Conservation (phyloP, 257 asterid species). For the Rehmannia glutinosa region DNA sequence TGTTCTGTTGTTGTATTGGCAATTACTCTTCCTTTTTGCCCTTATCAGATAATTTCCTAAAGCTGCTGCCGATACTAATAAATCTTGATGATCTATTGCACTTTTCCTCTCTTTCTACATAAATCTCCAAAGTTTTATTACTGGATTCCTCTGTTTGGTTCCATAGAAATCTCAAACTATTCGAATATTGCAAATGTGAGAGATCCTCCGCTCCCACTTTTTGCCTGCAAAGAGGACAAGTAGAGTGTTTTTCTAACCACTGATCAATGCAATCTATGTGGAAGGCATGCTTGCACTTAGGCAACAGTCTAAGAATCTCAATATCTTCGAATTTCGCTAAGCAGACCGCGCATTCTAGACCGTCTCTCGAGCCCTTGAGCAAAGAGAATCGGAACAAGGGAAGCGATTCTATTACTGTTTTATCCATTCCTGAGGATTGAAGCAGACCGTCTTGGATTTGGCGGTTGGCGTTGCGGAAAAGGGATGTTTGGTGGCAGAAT, state of each 20-base stretch:
- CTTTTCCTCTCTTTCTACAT: conserved; percentile 42
- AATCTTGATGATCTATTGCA: conserved; percentile 37
- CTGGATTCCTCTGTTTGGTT: conserved; percentile 27
- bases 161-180: conserved; percentile 33
- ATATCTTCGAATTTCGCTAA: conserved; percentile 45
- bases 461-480: conserved; percentile 3
- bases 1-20: conserved; percentile 21
- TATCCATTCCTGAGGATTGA: conserved; percentile 43
- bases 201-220: conserved; percentile 37
- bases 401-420: conserved; percentile 45
- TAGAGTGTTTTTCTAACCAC: conserved; percentile 66
- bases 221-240: conserved; percentile 65
- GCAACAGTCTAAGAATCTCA: conserved; percentile 51
- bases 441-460: conserved; percentile 39
- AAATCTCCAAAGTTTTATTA: conserved; percentile 38
- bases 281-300: conserved; percentile 60
- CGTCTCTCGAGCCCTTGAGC: conserved; percentile 42
- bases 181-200: conserved; percentile 16
- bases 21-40: conserved; percentile 25
- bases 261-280: conserved; percentile 56
- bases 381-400: conserved; percentile 53
- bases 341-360: conserved; percentile 72
- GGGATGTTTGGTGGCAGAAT: conserved; percentile 48
- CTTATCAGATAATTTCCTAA: conserved; percentile 7
- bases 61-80: conserved; percentile 37